Conservation (phyloP, 768 basidiomycete species). For the Strobilomyces echinocephalus region DNA sequence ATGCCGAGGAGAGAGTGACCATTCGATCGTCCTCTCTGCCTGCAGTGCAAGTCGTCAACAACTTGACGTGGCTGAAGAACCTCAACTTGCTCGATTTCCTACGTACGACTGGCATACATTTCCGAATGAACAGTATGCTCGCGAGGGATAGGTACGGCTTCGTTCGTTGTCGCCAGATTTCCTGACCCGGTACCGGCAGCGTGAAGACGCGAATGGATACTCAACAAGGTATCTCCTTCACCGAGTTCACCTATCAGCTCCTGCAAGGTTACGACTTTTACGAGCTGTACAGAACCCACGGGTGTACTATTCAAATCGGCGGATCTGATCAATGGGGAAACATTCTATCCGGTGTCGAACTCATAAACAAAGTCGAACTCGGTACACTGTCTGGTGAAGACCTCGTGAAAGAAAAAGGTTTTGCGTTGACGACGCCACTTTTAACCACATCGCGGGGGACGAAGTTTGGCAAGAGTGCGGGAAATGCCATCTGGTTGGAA, state of each 20-base stretch:
- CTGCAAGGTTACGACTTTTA: constrained; percentile 96
- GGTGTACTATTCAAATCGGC: constrained; percentile 85
- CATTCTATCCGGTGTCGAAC: constrained; percentile 87
- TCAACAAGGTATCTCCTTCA: constrained; percentile 91
- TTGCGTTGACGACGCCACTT: constrained; percentile 90
- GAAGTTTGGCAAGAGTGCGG: constrained; percentile 97
- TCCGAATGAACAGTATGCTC: constrained; percentile 86
- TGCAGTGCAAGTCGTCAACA: constrained; percentile 50
- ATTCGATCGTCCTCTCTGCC: constrained; percentile 6
- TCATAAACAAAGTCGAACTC: constrained; percentile 57
- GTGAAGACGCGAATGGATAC: constrained; percentile 77
- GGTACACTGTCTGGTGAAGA: neutral
- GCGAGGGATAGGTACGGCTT: constrained; percentile 74
- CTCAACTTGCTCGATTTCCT: constrained; percentile 81
- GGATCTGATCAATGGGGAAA: constrained; percentile 99
- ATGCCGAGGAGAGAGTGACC: constrained; percentile 43
- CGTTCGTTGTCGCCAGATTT: neutral
- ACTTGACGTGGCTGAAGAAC: constrained; percentile 73
- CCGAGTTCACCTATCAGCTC: constrained; percentile 96
- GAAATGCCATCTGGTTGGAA: constrained; percentile 93
- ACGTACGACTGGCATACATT: constrained; percentile 70
- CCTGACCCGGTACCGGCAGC: constrained; percentile 37
- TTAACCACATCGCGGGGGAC: constrained; percentile 84
- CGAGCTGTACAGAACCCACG: constrained; percentile 56
- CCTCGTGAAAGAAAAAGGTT: constrained; percentile 41